These are phyloP conservation scores for Stramenopiles sp. DNA, from an alignment of 352 stramenopile species.

Conservation along the genomic window DNA sequence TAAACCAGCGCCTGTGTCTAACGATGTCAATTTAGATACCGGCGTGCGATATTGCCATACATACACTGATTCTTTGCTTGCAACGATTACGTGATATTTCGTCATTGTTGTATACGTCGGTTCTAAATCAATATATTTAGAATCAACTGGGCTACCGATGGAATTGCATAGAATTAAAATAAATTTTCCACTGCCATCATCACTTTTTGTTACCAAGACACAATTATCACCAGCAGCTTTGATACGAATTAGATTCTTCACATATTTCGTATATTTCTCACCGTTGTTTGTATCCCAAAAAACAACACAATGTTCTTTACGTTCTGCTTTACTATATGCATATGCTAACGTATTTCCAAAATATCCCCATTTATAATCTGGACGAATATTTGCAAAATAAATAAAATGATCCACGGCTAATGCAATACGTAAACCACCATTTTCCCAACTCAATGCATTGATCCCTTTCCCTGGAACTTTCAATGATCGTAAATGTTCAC, in stretches of 20 bases:
- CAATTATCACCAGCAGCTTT: constrained; percentile 58
- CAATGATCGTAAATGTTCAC: constrained; percentile 51
- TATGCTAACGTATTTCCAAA: constrained; percentile 67
- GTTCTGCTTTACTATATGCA: constrained; percentile 60
- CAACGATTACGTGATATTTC: constrained; percentile 45
- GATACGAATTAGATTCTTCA: constrained; percentile 40
- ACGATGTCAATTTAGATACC: constrained; percentile 40
- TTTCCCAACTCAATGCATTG: constrained; percentile 68
- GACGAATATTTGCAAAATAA: constrained; percentile 81
- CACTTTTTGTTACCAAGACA: constrained; percentile 52
- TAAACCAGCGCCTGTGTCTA: constrained; percentile 26
- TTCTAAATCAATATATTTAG: constrained; percentile 53
- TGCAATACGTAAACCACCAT: constrained; percentile 59
- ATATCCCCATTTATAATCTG: constrained; percentile 67
- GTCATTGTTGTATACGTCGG: constrained; percentile 62
- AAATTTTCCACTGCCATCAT: constrained; percentile 51
- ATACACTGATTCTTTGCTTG: constrained; percentile 56
- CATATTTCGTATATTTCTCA: constrained; percentile 55
- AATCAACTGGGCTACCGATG: constrained; percentile 45
- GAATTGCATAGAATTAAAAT: no score
- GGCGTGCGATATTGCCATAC: constrained; percentile 75
- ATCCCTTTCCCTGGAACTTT: constrained; percentile 60
- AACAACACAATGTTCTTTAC: constrained; percentile 53
- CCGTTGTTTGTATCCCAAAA: constrained; percentile 72
- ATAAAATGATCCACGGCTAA: constrained; percentile 78